Evolutionary conservation across 2,329 filamentous ascomycete genomes (phyloP).

Genomic region (Berkeleyomyces basicola): DNA sequence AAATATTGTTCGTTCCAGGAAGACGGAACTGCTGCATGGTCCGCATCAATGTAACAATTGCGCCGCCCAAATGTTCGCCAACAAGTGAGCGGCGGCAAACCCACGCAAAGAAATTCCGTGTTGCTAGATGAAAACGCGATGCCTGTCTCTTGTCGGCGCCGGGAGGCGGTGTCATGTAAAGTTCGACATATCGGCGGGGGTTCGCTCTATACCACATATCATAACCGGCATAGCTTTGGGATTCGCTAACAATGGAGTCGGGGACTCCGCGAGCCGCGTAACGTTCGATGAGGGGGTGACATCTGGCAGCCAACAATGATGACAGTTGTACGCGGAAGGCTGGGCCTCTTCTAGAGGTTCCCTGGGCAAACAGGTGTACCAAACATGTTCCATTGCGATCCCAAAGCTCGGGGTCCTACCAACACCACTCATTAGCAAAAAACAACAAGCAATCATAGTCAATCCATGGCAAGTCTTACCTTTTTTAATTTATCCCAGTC

Average conservation of each 20-base stretch:
- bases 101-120: constrained; percentile 63
- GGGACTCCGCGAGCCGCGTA: constrained; percentile 20
- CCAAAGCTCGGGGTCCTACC: constrained; percentile 58
- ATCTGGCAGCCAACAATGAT: constrained; percentile 39
- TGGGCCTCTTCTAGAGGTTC: constrained; percentile 46
- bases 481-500: constrained; percentile 32
- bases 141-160: constrained; percentile 34
- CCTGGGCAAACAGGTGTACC: constrained; percentile 50
- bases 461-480: constrained; percentile 22
- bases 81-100: constrained; percentile 48
- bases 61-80: constrained; percentile 45
- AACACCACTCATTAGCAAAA: background rate
- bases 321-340: constrained; percentile 50
- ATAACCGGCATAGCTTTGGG: constrained; percentile 17
- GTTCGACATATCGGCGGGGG: constrained; percentile 29
- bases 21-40: constrained; percentile 47
- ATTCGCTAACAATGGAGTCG: constrained; percentile 3
- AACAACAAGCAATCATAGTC: background rate
- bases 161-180: constrained; percentile 53
- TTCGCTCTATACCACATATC: constrained; percentile 21
- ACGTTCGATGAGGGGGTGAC: constrained; percentile 41
- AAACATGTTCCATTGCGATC: constrained; percentile 49
- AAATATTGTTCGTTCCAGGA: constrained; percentile 35
- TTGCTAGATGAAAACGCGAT: constrained; percentile 48
- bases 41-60: constrained; percentile 47